Base-by-base conservation (phyloP, 192 early-diverging fungal genomes). In the Coemansia sp. region DNA sequence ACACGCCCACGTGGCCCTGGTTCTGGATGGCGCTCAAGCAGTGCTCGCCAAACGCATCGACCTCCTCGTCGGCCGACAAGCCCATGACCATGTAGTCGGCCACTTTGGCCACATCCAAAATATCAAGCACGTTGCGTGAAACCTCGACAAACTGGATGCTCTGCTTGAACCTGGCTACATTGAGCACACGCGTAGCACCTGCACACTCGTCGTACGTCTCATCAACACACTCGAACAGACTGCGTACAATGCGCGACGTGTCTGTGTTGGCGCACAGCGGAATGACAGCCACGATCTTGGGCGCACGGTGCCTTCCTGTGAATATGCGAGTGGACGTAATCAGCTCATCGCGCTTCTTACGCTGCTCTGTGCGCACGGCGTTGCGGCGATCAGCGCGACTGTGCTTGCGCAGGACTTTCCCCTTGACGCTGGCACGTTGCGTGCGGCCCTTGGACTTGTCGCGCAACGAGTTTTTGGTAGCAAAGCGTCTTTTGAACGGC, bases 401-500 rank as follows among this genome's bases (percentile, higher is more conserved):
- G 60, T 83, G 81, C 20, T 81, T 69, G 21, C 74, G 74, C 54
- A 60, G 65, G 12, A 76, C 67, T 53, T 85, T 84, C 21, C 82
- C 73, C 75, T 91, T 89, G 65, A 88, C 55, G 24, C 73, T 63
- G 2, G 64, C 77, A 2, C 89, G 84, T 58, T 87, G 79, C 11
- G 90, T 84, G 53, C 89, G 90, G 52, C 91, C 89, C 87, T 98
- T 98, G 48, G 82, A 82, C 63, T 88, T 86, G 60, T 90, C 90
- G 66, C 91, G 89, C 42, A 92, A 63, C 11, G 77, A 68, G 37
- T 90, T 87, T 64, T 97, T 98, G 1, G 92, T 84, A 20, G 91
- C 84, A 84, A 92, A 90, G 67, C 90, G 88, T 9, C 92, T 92
- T 81, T 98, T 98, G 88, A 98, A 98, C 57, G 89, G 86, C 78